Percentiles rank a stretch among this genome's conserved stretches.
Conservation (phyloP, 2,329 filamentous ascomycete species). For the Pseudogymnoascus sp. region DNA sequence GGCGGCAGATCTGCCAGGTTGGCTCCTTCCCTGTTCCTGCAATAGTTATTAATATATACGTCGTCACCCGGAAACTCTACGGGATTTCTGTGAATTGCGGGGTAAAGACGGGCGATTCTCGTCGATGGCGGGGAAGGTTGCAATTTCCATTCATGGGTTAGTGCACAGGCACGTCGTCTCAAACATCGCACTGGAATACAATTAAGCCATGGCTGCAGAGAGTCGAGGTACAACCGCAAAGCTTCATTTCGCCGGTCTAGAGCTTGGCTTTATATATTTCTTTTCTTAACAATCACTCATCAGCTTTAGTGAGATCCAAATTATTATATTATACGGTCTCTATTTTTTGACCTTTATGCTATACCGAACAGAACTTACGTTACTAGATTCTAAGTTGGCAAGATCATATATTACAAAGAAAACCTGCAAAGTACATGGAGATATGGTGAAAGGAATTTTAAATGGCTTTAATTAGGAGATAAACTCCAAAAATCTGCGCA, state of each 20-base stretch:
- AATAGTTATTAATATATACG: neutral
- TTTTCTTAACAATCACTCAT: too few relatives aligned
- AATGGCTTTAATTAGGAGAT: neutral
- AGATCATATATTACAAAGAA: neutral
- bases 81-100: neutral
- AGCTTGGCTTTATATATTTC: neutral
- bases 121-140: neutral
- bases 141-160: neutral
- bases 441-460: neutral
- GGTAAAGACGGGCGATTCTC: neutral
- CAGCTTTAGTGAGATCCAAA: too few relatives aligned
- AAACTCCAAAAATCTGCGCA: neutral
- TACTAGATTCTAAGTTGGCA: too few relatives aligned
- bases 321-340: too few relatives aligned
- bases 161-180: neutral
- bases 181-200: neutral
- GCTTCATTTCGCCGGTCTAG: neutral
- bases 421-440: neutral
- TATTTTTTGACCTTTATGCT: too few relatives aligned
- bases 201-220: neutral
- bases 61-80: neutral
- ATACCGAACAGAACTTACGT: too few relatives aligned
- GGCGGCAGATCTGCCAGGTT: neutral
- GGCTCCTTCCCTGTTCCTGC: neutral
- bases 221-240: neutral